Evolutionary conservation across 257 asterid species (phyloP).

Genomic region (Nicotiana sylvestris): DNA sequence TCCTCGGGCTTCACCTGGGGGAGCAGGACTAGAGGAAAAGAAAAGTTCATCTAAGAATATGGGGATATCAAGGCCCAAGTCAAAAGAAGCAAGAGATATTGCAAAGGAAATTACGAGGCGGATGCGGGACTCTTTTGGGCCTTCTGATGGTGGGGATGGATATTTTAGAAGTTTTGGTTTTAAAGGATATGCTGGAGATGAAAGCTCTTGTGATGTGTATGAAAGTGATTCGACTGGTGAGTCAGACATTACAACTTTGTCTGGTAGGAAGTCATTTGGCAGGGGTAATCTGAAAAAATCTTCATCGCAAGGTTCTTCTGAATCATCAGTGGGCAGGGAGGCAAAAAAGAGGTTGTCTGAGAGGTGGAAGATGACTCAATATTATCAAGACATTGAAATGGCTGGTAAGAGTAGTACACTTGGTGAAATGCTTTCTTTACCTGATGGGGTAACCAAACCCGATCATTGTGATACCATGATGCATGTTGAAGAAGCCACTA

Average conservation of each 20-base stretch:
- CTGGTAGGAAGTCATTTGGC: conserved; percentile 44
- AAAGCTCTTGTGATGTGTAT: conserved; percentile 68
- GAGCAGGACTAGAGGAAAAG: conserved; percentile 26
- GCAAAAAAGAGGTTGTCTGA: conserved; percentile 77
- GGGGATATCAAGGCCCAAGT: conserved; percentile 34
- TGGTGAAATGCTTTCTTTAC: conserved; percentile 75
- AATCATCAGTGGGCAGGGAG: conserved; percentile 62
- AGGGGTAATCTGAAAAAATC: conserved; percentile 29
- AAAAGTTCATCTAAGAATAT: conserved; percentile 31
- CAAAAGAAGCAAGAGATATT: conserved; percentile 56
- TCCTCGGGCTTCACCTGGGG: conserved; percentile 29
- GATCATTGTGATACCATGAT: conserved; percentile 30
- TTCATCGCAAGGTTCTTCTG: conserved; percentile 36
- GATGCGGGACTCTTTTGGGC: conserved; percentile 43
- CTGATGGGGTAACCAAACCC: conserved; percentile 36
- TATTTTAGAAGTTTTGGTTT: conserved; percentile 32
- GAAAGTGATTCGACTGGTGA: conserved; percentile 75
- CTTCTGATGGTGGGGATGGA: conserved; percentile 27
- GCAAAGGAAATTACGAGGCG: conserved; percentile 61
- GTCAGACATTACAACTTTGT: conserved; percentile 31
- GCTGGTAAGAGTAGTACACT: conserved; percentile 54
- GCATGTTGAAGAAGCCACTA: conserved; percentile 22
- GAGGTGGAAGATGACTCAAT: conserved; percentile 76
- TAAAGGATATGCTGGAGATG: conserved; percentile 87
- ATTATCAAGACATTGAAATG: conserved; percentile 51